Evolutionary conservation across 768 basidiomycete genomes (phyloP), one percentile per base, ranked within the genome.

Genomic region (Cystoderma amianthinum): DNA sequence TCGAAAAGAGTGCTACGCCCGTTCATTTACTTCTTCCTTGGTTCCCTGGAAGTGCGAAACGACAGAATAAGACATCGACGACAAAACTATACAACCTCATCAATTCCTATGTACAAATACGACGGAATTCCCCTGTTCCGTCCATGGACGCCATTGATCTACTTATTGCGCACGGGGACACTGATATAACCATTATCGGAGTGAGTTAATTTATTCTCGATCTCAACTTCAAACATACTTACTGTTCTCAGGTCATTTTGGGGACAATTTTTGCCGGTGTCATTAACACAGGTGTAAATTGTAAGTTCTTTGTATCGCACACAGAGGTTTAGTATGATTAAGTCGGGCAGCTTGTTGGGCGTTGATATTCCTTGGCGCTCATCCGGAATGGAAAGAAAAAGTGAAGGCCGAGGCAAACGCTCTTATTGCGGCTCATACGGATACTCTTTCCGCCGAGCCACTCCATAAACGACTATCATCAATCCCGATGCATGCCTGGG

Each of bases 401-500:
- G 60, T 62, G 1, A 23, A 38, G 9, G 38, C 41, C 0, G 67
- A 71, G 44, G 45, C 63, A 16, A 51, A 60, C 13, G n/a, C 50
- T 2, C 53, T 67, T 12, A 30, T 68, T 9, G 20, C 44, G 2
- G 57, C 57, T 10, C 52, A 66, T 32, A 54, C 58, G 18, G 44
- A 52, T 38, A 39, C 50, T 2, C 33, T 50, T 6, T 46, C 57
- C 3, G 21, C 41, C 1, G 62, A 67, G 9, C 52, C 62, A 2
- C 51, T 66, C 5, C 56, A 65, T 43, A 54, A 52, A 36, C 63
- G 59, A 2, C 59, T 71, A 9, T 47, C 63, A 1, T 17, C 50
- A 3, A 57, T 71, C 24, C 63, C 68, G 1, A 48, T 64, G 32
- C 32, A 46, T 2, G 64, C 58, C 11, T 71, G 67, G 68, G 68